Percentiles rank a stretch among this genome's conserved stretches.
Conservation (phyloP, 108 stramenopile species). For the Nitzschia inconspicua region DNA sequence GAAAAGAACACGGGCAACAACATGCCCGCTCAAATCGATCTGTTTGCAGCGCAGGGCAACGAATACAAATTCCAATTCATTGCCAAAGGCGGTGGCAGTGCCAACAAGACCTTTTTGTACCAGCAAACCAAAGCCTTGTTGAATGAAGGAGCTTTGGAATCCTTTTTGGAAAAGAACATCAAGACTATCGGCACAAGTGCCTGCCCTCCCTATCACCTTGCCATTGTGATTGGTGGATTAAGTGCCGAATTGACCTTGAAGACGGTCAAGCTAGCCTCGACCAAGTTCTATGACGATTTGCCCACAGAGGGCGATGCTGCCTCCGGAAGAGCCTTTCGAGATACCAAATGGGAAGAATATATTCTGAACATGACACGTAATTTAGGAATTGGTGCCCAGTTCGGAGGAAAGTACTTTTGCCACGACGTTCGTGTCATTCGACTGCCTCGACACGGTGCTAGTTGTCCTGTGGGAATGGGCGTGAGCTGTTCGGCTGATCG, state of each 20-base stretch:
- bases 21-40: slow-evolving; percentile 92
- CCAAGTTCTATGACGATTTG: slow-evolving; percentile 91
- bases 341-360: slow-evolving; percentile 85
- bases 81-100: slow-evolving; percentile 96
- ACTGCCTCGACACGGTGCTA: slow-evolving; percentile 94
- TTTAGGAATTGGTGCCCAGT: slow-evolving; percentile 94
- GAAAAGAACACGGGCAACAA: slow-evolving; percentile 94
- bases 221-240: slow-evolving; percentile 93
- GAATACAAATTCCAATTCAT: slow-evolving; percentile 94
- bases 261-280: slow-evolving; percentile 92
- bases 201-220: slow-evolving; percentile 95
- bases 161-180: slow-evolving; percentile 89
- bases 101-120: slow-evolving; percentile 96
- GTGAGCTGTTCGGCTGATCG: slow-evolving; percentile 97
- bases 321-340: slow-evolving; percentile 91
- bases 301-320: slow-evolving; percentile 83
- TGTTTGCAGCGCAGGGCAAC: slow-evolving; percentile 80
- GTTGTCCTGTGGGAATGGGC: slow-evolving; percentile 95
- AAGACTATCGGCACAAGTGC: slow-evolving; percentile 94
- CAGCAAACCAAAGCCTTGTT: slow-evolving; percentile 96
- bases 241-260: slow-evolving; percentile 92
- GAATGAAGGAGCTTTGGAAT: slow-evolving; percentile 81
- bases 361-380: slow-evolving; percentile 88
- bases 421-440: slow-evolving; percentile 94
- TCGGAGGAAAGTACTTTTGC: slow-evolving; percentile 98